Conservation (phyloP, 345 rosid genomes). For the Cardamine occulta region DNA sequence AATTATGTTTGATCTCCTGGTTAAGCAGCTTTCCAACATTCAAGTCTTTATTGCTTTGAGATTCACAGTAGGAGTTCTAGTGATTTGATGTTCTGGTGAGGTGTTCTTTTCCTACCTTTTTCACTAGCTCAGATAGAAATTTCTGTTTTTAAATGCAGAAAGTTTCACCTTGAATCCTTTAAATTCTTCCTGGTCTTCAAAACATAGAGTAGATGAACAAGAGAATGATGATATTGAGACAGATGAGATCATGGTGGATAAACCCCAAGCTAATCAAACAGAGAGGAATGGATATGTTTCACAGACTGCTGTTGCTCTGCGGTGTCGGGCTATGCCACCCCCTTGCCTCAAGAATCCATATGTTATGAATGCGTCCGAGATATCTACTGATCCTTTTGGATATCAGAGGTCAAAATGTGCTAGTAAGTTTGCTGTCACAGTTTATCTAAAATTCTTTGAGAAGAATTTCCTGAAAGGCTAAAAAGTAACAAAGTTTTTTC, state of each 20-base stretch:
- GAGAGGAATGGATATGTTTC: conserved; percentile 70
- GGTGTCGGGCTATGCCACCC: conserved; percentile 91
- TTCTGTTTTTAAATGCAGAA: conserved; percentile 42
- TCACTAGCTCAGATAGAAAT: conserved; percentile 15
- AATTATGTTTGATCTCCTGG: background rate
- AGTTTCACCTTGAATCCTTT: conserved; percentile 47
- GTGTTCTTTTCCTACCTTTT: background rate
- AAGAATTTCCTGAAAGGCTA: background rate
- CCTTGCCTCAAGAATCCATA: conserved; percentile 97
- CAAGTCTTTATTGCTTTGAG: conserved; percentile 7
- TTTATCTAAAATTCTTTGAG: background rate
- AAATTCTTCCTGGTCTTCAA: conserved; percentile 53
- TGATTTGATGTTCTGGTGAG: background rate
- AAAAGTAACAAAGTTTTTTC: background rate
- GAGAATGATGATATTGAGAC: conserved; percentile 48
- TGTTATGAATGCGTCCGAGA: conserved; percentile 55
- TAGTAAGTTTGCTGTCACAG: conserved; percentile 50
- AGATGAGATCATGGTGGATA: conserved; percentile 54
- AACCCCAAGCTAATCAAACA: conserved; percentile 34
- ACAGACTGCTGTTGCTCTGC: conserved; percentile 80
- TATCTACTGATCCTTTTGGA: conserved; percentile 66
- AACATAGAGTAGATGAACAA: conserved; percentile 51
- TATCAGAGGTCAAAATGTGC: conserved; percentile 89
- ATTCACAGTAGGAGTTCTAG: background rate
- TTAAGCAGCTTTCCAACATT: background rate